Conservation (phyloP, 1,139 yeast species). For the Casaregolazyma suthepensis region DNA sequence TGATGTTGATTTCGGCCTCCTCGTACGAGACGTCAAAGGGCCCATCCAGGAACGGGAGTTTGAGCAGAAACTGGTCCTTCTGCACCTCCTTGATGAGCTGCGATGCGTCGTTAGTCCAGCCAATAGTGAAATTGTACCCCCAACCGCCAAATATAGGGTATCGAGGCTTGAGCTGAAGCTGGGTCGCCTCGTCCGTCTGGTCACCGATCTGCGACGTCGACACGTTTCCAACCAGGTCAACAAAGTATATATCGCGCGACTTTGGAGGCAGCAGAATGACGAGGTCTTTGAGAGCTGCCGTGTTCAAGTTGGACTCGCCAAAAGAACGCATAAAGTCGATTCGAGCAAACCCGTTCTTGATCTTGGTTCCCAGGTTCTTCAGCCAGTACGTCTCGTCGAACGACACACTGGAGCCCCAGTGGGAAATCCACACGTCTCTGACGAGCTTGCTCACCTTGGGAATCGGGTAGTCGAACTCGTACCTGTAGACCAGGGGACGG, state of each 20-base stretch:
- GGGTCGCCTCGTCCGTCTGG: slow-evolving; percentile 29
- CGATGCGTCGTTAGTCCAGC: slow-evolving; percentile 67
- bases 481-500: slow-evolving; percentile 50
- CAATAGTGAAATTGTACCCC: slow-evolving; percentile 92
- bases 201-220: slow-evolving; percentile 55
- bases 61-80: slow-evolving; percentile 53
- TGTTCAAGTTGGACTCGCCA: slow-evolving; percentile 24
- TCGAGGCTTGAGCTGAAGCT: slow-evolving; percentile 67
- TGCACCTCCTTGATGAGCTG: slow-evolving; percentile 42
- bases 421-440: slow-evolving; percentile 81
- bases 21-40: slow-evolving; percentile 62
- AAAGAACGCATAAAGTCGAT: slow-evolving; percentile 58
- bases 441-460: slow-evolving; percentile 52
- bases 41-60: slow-evolving; percentile 70
- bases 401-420: slow-evolving; percentile 58
- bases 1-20: slow-evolving; percentile 53
- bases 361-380: slow-evolving; percentile 66
- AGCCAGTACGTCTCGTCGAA: slow-evolving; percentile 83
- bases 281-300: slow-evolving; percentile 34
- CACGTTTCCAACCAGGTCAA: slow-evolving; percentile 93
- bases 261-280: slow-evolving; percentile 51
- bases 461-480: slow-evolving; percentile 63
- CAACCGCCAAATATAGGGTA: slow-evolving; percentile 94
- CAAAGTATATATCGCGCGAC: slow-evolving; percentile 61
- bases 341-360: slow-evolving; percentile 62